Percentiles rank a stretch among this genome's conserved stretches.
Conservation (phyloP, 345 rosid genomes). For the Euclidium syriacum region DNA sequence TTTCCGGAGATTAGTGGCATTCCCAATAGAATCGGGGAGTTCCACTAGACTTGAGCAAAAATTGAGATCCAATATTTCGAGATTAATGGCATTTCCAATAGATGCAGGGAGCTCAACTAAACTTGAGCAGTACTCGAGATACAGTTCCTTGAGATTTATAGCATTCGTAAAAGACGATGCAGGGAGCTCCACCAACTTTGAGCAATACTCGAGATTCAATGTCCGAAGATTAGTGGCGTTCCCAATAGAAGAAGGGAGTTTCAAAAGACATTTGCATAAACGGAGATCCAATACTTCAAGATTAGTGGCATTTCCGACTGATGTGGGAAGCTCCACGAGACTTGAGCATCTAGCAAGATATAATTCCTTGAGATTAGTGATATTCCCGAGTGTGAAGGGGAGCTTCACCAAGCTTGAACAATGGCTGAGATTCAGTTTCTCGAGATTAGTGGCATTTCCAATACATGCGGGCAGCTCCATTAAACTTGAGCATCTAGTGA, state of each 20-base stretch:
- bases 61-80: background rate
- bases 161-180: too few relatives aligned
- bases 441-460: too few relatives aligned
- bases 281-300: background rate
- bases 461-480: too few relatives aligned
- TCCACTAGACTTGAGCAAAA: background rate
- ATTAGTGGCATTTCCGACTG: background rate
- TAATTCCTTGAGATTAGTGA: background rate
- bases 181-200: background rate
- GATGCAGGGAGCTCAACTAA: background rate
- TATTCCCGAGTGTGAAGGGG: too few relatives aligned
- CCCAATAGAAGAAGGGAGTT: background rate
- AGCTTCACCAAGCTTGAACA: too few relatives aligned
- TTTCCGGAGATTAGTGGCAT: background rate
- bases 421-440: conserved; percentile 4
- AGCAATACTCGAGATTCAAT: background rate
- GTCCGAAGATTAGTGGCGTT: background rate
- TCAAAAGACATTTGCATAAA: background rate
- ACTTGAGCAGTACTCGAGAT: background rate
- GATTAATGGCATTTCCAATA: background rate
- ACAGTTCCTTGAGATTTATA: too few relatives aligned
- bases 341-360: conserved; percentile 3
- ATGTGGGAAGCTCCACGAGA: background rate
- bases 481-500: background rate
- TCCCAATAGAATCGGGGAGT: background rate